Conservation (phyloP, 2,329 filamentous ascomycete species). For the Fusarium floridanum region DNA sequence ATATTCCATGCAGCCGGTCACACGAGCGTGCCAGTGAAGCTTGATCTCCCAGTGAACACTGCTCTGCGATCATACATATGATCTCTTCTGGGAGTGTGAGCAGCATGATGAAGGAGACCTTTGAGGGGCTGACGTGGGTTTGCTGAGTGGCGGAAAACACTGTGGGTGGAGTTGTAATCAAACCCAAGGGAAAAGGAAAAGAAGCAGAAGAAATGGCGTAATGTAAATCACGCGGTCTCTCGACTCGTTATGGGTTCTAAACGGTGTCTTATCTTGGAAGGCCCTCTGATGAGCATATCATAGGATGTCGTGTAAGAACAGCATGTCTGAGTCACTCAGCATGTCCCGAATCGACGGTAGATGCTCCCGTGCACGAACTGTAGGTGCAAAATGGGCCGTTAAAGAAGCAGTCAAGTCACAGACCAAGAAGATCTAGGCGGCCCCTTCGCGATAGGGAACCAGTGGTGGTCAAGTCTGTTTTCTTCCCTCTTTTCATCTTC, state of each 20-base stretch:
- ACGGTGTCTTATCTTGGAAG: not conserved
- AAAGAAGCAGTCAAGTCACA: not conserved
- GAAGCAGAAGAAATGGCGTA: not conserved
- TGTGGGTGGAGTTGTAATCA: not conserved
- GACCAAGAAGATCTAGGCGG: not conserved
- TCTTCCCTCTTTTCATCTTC: not conserved
- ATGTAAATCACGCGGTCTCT: not conserved
- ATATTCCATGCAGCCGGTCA: not conserved
- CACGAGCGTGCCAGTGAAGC: not conserved
- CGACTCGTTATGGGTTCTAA: not conserved
- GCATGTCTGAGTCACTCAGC: not conserved
- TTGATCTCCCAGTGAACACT: not conserved
- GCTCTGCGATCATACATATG: not conserved
- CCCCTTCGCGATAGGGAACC: not conserved
- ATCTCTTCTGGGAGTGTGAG: not conserved
- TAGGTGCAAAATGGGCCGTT: not conserved
- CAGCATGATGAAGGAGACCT: not conserved
- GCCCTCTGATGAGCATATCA: not conserved
- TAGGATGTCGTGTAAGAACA: not conserved
- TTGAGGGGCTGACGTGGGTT: not conserved
- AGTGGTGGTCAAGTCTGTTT: not conserved
- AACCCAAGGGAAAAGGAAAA: not conserved
- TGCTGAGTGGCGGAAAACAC: not conserved
- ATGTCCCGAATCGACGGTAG: not conserved
- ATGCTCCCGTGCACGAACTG: not conserved